These are phyloP conservation scores for Glycine latifolia DNA, from an alignment of 306 rosid genomes.

Conservation along the genomic window DNA sequence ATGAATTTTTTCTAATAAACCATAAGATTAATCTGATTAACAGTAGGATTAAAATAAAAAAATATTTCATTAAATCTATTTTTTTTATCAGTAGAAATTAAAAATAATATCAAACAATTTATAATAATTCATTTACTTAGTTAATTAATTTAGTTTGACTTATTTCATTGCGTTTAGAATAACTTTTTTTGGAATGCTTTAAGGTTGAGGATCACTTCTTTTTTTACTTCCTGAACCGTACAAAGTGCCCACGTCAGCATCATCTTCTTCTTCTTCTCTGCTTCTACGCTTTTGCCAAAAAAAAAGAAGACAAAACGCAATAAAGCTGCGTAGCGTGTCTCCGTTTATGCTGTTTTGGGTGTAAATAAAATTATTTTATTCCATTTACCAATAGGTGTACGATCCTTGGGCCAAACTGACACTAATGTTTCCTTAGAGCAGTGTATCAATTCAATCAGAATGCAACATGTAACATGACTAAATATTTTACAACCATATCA, in stretches of 20 bases:
- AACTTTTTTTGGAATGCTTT: conserved; percentile 24
- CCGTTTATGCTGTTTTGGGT: too few species aligned
- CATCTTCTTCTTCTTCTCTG: conserved; percentile 23
- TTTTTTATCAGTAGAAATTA: too few species aligned
- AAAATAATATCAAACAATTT: too few species aligned
- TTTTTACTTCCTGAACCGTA: neutral
- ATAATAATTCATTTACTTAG: too few species aligned
- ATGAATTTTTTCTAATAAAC: too few species aligned
- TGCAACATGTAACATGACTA: neutral
- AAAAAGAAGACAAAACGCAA: neutral
- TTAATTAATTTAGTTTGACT: too few species aligned
- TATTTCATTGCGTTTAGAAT: neutral
- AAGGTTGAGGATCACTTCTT: neutral
- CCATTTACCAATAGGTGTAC: neutral
- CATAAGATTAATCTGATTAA: too few species aligned
- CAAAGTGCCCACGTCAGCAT: neutral
- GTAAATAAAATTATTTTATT: neutral
- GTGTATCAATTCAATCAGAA: neutral
- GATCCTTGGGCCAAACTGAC: neutral
- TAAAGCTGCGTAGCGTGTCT: neutral
- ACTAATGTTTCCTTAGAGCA: neutral
- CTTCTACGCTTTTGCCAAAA: neutral
- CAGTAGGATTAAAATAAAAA: too few species aligned
- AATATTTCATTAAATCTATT: too few species aligned
- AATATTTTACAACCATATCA: neutral